Conservation (phyloP, 2,329 filamentous ascomycete species). For the Cladosporium sp. region DNA sequence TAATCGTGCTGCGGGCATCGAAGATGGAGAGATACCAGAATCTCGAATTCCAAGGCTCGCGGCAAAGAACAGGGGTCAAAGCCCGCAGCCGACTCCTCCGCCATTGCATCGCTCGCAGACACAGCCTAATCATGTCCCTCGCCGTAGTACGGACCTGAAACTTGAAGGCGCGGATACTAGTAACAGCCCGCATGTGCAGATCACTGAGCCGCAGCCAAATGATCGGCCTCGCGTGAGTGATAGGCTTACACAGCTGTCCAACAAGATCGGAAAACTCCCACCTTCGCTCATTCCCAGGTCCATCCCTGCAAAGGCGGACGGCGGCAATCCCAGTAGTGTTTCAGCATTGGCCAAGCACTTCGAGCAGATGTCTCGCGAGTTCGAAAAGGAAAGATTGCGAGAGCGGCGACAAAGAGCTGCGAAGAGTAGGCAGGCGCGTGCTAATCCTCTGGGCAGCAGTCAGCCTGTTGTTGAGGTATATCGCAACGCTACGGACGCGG, state of each 20-base stretch:
- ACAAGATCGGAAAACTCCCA: conserved; percentile 57
- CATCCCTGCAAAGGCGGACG: conserved; percentile 67
- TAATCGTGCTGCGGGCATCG: conserved; percentile 28
- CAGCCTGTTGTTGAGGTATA: conserved; percentile 96
- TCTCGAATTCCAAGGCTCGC: conserved; percentile 40
- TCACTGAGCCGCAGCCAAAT: conserved; percentile 24
- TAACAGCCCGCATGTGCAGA: background rate
- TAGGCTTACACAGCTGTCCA: conserved; percentile 45
- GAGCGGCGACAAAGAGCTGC: conserved; percentile 81
- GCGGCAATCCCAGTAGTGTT: conserved; percentile 62
- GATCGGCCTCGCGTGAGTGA: conserved; percentile 75
- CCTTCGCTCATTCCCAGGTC: conserved; percentile 86
- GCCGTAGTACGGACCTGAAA: conserved; percentile 24
- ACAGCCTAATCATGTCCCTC: conserved; percentile 46
- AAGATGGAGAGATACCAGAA: conserved; percentile 32
- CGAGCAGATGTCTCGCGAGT: conserved; percentile 93
- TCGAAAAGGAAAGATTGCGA: conserved; percentile 88
- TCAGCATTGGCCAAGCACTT: conserved; percentile 94
- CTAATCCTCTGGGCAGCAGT: conserved; percentile 88
- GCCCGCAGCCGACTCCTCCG: conserved; percentile 47
- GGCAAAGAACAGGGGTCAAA: conserved; percentile 36
- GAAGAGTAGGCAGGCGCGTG: conserved; percentile 73
- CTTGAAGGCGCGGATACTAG: conserved; percentile 18
- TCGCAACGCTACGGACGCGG: conserved; percentile 87
- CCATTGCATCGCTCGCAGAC: conserved; percentile 55